Evolutionary conservation across 2,329 filamentous ascomycete species (phyloP), one percentile per base, ranked within the genome.

Genomic region (Chaetomium sp.): DNA sequence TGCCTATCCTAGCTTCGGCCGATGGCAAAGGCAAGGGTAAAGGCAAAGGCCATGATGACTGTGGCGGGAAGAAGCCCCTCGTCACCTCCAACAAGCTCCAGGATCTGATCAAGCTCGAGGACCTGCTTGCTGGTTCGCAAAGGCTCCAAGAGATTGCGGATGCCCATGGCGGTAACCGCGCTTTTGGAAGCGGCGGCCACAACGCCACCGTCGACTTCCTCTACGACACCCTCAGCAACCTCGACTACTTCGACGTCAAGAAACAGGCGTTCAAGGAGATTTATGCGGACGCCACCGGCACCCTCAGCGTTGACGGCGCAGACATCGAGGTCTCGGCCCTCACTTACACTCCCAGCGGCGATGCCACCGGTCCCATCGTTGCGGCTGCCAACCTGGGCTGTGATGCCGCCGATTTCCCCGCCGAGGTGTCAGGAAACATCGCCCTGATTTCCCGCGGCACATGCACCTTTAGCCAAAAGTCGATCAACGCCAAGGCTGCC

Each of bases 391-490:
- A 79, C 65, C 66, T 82, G 3, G 82, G 82, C 44, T 86, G 83
- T 66, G 66, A 67, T 4, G 69, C 70, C 9, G 67, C 69, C 10
- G 80, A 85, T 65, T 86, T 74, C 67, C 78, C 83, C 0, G 57
- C 58, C 46, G 71, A 72, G 12, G 70, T 82, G 11, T 63, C 72
- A 3, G 82, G 79, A 40, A 79, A 75, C 19, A 77, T 87, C 46
- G 84, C 81, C 5, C 71, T 87, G 27, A 75, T 87, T 53, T 74
- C 74, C 5, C 78, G 84, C 62, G 84, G 85, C 54, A 69, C 63
- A 1, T 88, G 85, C 65, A 62, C 75, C 12, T 87, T 87, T 55
- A 76, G 73, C 6, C 63, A 74, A 27, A 87, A 88, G 72, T 75
- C 80, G 6, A 68, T 74, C 40, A 70, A 77, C 14, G 84, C 83